phyloP scores from a whole-genome alignment of 805 yeast species.

The Candida nemodendra region DNA sequence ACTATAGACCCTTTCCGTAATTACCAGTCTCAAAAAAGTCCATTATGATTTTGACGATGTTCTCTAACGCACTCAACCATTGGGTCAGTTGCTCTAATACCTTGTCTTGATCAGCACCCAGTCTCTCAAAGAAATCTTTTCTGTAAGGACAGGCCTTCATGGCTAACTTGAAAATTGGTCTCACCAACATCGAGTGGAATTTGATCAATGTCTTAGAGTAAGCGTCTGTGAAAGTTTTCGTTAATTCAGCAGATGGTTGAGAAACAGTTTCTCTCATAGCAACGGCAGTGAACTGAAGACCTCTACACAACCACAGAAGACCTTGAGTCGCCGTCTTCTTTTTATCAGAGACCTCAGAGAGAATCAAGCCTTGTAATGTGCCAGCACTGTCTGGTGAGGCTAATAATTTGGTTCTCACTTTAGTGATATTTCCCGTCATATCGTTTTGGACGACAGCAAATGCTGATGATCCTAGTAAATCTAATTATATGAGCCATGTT shows the following conservation, averaged over 20 bases:
- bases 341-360: constrained; percentile 66
- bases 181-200: constrained; percentile 77
- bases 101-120: constrained; percentile 71
- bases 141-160: constrained; percentile 95
- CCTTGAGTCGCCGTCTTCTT: constrained; percentile 87
- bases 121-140: constrained; percentile 76
- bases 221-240: constrained; percentile 80
- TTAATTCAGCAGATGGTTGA: constrained; percentile 61
- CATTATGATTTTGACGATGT: constrained; percentile 68
- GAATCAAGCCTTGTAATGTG: constrained; percentile 77
- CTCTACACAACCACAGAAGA: constrained; percentile 80
- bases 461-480: constrained; percentile 81
- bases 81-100: constrained; percentile 61
- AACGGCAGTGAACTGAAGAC: constrained; percentile 85
- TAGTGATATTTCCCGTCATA: constrained; percentile 81
- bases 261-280: constrained; percentile 80
- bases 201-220: constrained; percentile 77
- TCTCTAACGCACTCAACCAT: constrained; percentile 79
- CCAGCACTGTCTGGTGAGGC: constrained; percentile 59
- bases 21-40: constrained; percentile 76
- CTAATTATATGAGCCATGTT: constrained; percentile 23
- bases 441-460: constrained; percentile 83
- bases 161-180: constrained; percentile 87
- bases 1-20: constrained; percentile 82
- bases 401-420: constrained; percentile 65